phyloP scores from a whole-genome alignment of 169 alveolate species.

The Plasmodium fragile region DNA sequence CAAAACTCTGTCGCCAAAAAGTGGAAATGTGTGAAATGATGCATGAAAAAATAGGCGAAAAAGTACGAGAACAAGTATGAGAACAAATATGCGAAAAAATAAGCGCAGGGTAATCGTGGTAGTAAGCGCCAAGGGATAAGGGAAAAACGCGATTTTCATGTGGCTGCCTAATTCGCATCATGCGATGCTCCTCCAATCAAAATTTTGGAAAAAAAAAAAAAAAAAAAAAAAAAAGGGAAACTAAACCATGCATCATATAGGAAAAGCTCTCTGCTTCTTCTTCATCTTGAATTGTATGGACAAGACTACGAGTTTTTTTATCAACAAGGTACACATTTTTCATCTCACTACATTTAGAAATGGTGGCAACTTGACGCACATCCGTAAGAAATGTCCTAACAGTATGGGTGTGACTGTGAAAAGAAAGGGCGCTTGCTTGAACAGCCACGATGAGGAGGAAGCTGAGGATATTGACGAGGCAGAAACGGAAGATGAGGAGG shows the following conservation, averaged over 20 bases:
- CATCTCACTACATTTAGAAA: constrained; percentile 4
- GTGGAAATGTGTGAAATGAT: neutral
- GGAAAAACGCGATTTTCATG: neutral
- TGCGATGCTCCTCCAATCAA: neutral
- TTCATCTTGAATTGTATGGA: constrained; percentile 1
- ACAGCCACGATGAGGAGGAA: neutral
- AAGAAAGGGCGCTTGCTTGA: neutral
- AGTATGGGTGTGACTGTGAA: neutral
- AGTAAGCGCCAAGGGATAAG: neutral
- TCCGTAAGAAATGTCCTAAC: constrained; percentile 10
- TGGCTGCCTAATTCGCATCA: constrained; percentile 12
- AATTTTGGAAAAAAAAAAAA: neutral
- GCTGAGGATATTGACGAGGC: neutral
- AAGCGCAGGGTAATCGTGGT: neutral
- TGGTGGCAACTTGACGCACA: neutral
- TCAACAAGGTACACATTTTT: neutral
- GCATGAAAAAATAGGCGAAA: neutral
- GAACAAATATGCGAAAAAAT: neutral
- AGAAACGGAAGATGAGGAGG: neutral
- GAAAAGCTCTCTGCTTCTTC: constrained; percentile 13
- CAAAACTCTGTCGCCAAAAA: neutral
- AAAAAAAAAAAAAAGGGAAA: constrained; percentile 6
- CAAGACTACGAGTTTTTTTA: constrained; percentile 16
- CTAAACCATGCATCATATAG: constrained; percentile 18
- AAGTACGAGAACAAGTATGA: neutral